These are phyloP conservation scores for Phyllosticta ampelicida DNA, from an alignment of 2,329 filamentous ascomycete species.

Conservation along the genomic window DNA sequence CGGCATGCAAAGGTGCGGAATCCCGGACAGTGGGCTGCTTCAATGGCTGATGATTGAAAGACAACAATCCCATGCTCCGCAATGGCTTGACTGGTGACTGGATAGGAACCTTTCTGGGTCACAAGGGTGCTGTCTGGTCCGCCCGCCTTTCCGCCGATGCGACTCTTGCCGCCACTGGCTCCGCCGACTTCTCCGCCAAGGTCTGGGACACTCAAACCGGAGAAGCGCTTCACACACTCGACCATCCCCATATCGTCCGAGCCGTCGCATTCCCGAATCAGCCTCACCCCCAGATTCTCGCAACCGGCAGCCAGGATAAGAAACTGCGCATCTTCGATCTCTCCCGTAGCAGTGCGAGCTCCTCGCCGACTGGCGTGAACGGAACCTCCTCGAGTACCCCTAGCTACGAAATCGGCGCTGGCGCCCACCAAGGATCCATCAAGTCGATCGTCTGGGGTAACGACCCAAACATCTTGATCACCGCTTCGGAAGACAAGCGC, in stretches of 20 bases:
- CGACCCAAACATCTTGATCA: constrained; percentile 80
- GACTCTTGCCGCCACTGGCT: constrained; percentile 79
- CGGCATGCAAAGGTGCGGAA: constrained; percentile 58
- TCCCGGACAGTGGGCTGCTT: constrained; percentile 28
- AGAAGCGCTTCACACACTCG: constrained; percentile 73
- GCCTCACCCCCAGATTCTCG: constrained; percentile 65
- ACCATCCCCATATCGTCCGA: constrained; percentile 91
- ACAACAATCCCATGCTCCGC: constrained; percentile 97
- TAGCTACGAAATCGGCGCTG: constrained; percentile 78
- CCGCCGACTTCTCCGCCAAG: constrained; percentile 92
- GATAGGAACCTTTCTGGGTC: constrained; percentile 96
- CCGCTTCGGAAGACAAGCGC: constrained; percentile 80
- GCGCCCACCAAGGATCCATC: constrained; percentile 76
- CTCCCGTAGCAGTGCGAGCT: constrained; percentile 39
- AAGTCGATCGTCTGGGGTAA: constrained; percentile 94
- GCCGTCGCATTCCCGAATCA: constrained; percentile 75
- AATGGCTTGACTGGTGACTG: constrained; percentile 93
- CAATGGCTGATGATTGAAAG: constrained; percentile 36
- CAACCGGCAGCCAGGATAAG: constrained; percentile 92
- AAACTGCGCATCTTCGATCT: constrained; percentile 92
- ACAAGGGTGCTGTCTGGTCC: constrained; percentile 98
- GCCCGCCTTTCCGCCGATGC: constrained; percentile 82
- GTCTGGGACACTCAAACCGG: constrained; percentile 97
- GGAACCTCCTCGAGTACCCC: constrained; percentile 41
- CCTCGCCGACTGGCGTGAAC: constrained; percentile 16